phyloP scores from a whole-genome alignment of 169 alveolate species.

The Cryptosporidium meleagridis region DNA sequence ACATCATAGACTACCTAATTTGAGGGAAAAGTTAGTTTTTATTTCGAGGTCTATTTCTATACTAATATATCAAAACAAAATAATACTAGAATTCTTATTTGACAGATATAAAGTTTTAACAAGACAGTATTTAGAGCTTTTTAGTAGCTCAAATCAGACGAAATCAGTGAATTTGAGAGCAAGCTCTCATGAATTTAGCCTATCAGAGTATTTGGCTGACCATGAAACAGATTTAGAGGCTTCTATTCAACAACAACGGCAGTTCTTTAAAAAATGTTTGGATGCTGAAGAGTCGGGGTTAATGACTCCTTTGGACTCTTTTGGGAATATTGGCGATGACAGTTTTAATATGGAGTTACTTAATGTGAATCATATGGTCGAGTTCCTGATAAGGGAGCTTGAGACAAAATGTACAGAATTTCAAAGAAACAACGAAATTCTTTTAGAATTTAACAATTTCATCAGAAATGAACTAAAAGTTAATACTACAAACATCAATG shows the following conservation, averaged over 20 bases:
- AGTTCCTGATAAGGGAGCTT: not conserved
- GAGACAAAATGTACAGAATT: slow-evolving; percentile 6
- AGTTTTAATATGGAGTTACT: not conserved
- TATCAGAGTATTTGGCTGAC: not conserved
- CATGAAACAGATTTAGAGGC: not conserved
- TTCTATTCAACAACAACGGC: not conserved
- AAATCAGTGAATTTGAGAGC: not conserved
- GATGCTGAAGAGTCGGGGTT: not conserved
- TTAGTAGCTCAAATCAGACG: not conserved
- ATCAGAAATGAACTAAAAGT: not conserved
- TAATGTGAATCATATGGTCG: not conserved
- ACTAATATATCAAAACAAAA: not conserved
- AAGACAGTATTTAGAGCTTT: not conserved
- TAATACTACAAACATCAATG: not conserved
- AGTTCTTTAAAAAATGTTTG: not conserved
- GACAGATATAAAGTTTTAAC: not conserved
- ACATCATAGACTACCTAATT: slow-evolving; percentile 18
- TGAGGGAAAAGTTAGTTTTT: slow-evolving; percentile 3
- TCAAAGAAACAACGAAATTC: not conserved
- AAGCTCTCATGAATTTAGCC: not conserved
- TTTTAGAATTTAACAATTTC: not conserved
- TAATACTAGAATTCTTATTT: not conserved
- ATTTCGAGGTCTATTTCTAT: not conserved
- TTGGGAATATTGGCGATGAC: not conserved
- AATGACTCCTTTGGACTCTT: not conserved